phyloP scores from a whole-genome alignment of 768 basidiomycete genomes.

The Lactarius trivialis region DNA sequence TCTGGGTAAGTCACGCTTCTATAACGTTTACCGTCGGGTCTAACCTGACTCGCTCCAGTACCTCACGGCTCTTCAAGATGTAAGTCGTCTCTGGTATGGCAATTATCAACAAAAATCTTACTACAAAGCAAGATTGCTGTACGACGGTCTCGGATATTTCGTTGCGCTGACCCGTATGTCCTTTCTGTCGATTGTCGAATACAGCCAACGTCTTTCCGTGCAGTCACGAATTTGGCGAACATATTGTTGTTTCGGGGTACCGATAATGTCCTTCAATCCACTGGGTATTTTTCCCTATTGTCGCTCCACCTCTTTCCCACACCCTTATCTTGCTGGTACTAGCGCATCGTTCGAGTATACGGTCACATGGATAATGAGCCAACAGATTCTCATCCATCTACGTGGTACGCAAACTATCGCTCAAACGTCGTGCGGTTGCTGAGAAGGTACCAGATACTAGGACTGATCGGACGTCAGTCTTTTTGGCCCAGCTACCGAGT shows the following conservation, averaged over 20 bases:
- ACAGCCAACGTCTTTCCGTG: neutral
- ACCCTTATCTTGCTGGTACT: neutral
- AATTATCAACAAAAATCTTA: neutral
- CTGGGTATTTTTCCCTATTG: constrained; percentile 6
- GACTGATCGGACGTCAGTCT: constrained; percentile 6
- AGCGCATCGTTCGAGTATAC: constrained; percentile 32
- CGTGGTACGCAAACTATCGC: constrained; percentile 24
- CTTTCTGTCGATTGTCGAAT: neutral
- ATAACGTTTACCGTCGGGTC: neutral
- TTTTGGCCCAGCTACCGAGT: neutral
- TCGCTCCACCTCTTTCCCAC: neutral
- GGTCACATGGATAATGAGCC: constrained; percentile 33
- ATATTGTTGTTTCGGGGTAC: constrained; percentile 26
- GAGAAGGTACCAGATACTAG: constrained; percentile 20
- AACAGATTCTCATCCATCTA: constrained; percentile 32
- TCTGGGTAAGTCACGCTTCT: constrained; percentile 27
- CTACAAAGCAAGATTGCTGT: constrained; percentile 47
- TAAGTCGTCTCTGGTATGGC: constrained; percentile 16
- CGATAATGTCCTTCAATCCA: constrained; percentile 24
- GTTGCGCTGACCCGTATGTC: constrained; percentile 41
- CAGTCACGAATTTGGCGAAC: constrained; percentile 28
- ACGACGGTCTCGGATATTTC: constrained; percentile 62
- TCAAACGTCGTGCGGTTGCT: neutral
- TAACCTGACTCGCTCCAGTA: constrained; percentile 13
- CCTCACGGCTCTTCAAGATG: constrained; percentile 27